These are phyloP conservation scores for Umbelopsis sp. DNA, from an alignment of 371 early-diverging fungal genomes.

Conservation along the genomic window DNA sequence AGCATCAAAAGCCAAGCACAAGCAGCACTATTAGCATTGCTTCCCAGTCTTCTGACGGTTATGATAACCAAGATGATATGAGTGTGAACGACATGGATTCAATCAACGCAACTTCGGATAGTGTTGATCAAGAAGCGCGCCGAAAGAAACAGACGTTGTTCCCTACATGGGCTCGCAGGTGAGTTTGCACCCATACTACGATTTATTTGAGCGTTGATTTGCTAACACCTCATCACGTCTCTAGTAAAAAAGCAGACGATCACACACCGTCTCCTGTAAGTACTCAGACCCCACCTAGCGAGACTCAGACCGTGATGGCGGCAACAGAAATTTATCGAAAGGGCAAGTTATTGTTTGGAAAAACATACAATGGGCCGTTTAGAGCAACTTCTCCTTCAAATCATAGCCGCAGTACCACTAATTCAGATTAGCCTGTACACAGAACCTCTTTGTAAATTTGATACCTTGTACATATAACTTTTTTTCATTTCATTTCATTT, in stretches of 20 bases:
- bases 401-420: constrained; percentile 4
- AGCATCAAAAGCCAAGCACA: constrained; percentile 1
- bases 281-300: constrained; percentile 20
- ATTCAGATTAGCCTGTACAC: constrained; percentile 3
- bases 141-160: neutral
- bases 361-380: constrained; percentile 31
- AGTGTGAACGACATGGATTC: neutral
- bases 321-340: constrained; percentile 21
- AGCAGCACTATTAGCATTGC: constrained; percentile 7
- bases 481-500: neutral
- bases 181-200: neutral
- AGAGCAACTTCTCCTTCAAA: neutral
- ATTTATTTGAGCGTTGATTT: neutral
- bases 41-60: neutral
- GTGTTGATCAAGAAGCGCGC: neutral
- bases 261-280: constrained; percentile 12
- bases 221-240: too few species aligned
- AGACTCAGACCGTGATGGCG: neutral
- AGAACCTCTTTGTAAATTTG: neutral
- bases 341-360: constrained; percentile 34
- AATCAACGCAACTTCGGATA: neutral
- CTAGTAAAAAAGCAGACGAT: neutral
- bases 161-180: constrained; percentile 10
- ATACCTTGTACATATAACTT: neutral
- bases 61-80: neutral